A percentile compares a stretch with the other conserved stretches of the same genome.
phyloP scores from a whole-genome alignment of 2,329 filamentous ascomycete genomes.

The Leptographium procerum region DNA sequence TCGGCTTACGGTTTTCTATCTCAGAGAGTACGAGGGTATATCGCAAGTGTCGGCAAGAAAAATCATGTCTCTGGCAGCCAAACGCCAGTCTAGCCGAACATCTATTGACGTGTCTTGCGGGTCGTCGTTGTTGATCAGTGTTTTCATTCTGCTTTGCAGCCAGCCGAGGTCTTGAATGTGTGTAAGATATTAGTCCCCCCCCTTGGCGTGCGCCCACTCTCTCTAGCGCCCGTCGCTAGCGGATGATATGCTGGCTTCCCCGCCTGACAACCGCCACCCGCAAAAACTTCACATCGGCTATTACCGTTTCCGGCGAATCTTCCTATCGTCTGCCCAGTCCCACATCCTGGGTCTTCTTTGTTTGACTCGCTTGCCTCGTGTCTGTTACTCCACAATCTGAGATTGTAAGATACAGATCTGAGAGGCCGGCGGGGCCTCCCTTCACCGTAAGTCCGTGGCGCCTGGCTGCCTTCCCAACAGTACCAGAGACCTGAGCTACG shows the following conservation, averaged over 20 bases:
- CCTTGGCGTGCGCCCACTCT: background rate
- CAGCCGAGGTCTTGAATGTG: background rate
- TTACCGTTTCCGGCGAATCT: background rate
- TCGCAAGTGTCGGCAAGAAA: too few relatives aligned
- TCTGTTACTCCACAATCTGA: background rate
- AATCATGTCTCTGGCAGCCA: too few relatives aligned
- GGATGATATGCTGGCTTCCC: background rate
- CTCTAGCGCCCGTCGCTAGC: background rate
- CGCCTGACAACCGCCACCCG: background rate
- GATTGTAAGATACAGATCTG: background rate
- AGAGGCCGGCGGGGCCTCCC: too few relatives aligned
- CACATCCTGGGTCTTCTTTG: background rate
- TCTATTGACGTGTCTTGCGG: too few relatives aligned
- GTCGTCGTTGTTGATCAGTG: background rate
- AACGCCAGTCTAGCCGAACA: too few relatives aligned
- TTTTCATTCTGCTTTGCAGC: background rate
- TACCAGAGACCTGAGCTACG: too few relatives aligned
- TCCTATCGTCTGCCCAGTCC: background rate
- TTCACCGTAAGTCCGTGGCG: too few relatives aligned
- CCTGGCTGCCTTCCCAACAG: background rate
- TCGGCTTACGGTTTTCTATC: too few relatives aligned
- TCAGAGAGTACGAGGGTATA: too few relatives aligned
- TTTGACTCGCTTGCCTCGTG: background rate
- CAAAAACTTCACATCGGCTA: background rate
- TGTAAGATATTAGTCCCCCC: background rate